phyloP scores from a whole-genome alignment of 2,329 filamentous ascomycete species.

The Helicocarpus griseus region DNA sequence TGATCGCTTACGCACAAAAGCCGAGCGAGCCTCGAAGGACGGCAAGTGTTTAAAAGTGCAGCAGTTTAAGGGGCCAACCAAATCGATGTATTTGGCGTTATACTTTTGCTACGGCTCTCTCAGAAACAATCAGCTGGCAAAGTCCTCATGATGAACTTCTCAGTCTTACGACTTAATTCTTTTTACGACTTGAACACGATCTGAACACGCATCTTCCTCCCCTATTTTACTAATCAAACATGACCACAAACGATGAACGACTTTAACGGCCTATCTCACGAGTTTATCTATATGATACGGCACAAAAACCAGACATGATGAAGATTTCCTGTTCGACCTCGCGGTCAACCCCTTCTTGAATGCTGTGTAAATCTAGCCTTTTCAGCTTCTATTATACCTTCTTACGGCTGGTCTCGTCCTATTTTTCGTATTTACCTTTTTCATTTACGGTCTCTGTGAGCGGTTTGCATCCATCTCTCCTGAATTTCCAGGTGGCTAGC shows the following conservation, averaged over 20 bases:
- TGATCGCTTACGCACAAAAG: constrained; percentile 85
- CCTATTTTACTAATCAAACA: background rate
- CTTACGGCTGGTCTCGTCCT: constrained; percentile 3
- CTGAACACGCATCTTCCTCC: background rate
- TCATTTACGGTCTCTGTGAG: background rate
- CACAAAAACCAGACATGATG: constrained; percentile 1
- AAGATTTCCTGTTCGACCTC: constrained; percentile 4
- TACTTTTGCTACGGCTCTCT: no score
- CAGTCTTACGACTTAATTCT: no score
- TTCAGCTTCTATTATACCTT: background rate
- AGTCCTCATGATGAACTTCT: background rate
- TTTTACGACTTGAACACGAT: background rate
- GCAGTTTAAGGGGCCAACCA: background rate
- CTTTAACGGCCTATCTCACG: constrained; percentile 1
- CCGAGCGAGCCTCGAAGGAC: constrained; percentile 44
- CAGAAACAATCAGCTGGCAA: no score
- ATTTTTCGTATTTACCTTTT: background rate
- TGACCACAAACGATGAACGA: constrained; percentile 1
- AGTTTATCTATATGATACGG: background rate
- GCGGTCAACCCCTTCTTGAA: background rate
- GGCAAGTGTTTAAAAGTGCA: constrained; percentile 28
- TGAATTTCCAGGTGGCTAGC: background rate
- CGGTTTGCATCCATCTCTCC: background rate
- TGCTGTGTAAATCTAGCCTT: background rate
- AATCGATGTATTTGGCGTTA: no score